A percentile compares a stretch with the other conserved stretches of the same genome.
phyloP scores from a whole-genome alignment of 345 rosid species.

The Ricinus communis region DNA sequence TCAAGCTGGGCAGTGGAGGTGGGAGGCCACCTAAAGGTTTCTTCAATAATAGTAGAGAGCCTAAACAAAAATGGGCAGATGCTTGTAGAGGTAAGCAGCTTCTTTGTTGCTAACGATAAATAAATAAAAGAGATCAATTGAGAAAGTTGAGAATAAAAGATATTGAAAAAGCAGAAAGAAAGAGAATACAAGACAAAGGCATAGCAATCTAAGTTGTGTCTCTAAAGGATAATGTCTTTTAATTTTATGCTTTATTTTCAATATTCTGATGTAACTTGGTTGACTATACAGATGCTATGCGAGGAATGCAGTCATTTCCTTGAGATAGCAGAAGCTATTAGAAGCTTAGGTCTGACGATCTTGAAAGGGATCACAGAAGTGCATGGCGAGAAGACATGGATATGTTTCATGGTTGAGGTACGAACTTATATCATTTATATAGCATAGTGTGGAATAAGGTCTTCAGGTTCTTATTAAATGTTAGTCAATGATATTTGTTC shows the following conservation, averaged over 20 bases:
- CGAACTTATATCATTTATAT: constrained; percentile 16
- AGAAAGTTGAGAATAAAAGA: background rate
- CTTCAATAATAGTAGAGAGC: constrained; percentile 90
- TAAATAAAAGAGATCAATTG: background rate
- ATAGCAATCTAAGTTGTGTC: background rate
- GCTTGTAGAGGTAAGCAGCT: constrained; percentile 70
- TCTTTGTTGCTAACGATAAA: background rate
- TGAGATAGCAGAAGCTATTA: constrained; percentile 87
- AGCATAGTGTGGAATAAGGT: background rate
- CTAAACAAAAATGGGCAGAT: constrained; percentile 77
- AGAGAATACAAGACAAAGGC: background rate
- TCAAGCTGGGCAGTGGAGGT: constrained; percentile 87
- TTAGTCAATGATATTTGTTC: background rate
- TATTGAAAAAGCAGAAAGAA: background rate
- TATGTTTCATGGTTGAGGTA: constrained; percentile 94
- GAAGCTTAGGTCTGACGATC: constrained; percentile 78
- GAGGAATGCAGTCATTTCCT: constrained; percentile 90
- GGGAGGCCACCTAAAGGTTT: constrained; percentile 86
- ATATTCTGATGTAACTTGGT: constrained; percentile 20
- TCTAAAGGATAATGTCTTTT: no score
- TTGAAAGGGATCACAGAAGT: constrained; percentile 82
- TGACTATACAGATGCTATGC: constrained; percentile 74
- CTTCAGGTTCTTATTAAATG: background rate
- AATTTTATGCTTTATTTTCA: background rate
- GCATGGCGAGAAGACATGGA: constrained; percentile 79